phyloP scores from a whole-genome alignment of 179 eudicot genomes.

The Spinacia oleracea region DNA sequence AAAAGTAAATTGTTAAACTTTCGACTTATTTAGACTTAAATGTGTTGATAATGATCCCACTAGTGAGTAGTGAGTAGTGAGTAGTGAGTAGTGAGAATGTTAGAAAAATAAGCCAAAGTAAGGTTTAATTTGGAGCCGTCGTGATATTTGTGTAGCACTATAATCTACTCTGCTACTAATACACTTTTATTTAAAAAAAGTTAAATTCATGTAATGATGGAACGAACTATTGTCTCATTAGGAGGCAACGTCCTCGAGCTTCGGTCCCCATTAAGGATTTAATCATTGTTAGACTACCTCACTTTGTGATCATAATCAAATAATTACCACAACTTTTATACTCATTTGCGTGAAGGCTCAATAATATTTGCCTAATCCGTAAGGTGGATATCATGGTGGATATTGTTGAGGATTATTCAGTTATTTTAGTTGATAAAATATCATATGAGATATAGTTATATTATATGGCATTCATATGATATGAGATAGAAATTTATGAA shows the following conservation, averaged over 20 bases:
- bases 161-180: not conserved
- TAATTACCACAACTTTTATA: not conserved
- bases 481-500: too few species aligned
- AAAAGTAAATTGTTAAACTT: slow-evolving; percentile 4
- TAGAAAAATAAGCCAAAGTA: not conserved
- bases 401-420: too few species aligned
- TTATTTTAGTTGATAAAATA: too few species aligned
- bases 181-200: not conserved
- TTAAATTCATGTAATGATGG: slow-evolving; percentile 3
- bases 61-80: not conserved
- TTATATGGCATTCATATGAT: too few species aligned
- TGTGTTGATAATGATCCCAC: not conserved
- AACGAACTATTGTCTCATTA: not conserved
- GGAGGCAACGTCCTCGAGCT: slow-evolving; percentile 22
- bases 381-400: too few species aligned
- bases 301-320: not conserved
- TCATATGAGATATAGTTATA: too few species aligned
- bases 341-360: not conserved
- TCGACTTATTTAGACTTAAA: slow-evolving; percentile 5
- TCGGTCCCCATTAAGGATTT: slow-evolving; percentile 25
- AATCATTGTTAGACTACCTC: slow-evolving; percentile 12
- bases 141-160: not conserved
- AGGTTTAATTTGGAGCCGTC: not conserved
- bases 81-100: not conserved
- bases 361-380: too few species aligned